These are phyloP conservation scores for Thielaviopsis euricoi DNA, from an alignment of 2,329 filamentous ascomycete genomes.

Conservation along the genomic window DNA sequence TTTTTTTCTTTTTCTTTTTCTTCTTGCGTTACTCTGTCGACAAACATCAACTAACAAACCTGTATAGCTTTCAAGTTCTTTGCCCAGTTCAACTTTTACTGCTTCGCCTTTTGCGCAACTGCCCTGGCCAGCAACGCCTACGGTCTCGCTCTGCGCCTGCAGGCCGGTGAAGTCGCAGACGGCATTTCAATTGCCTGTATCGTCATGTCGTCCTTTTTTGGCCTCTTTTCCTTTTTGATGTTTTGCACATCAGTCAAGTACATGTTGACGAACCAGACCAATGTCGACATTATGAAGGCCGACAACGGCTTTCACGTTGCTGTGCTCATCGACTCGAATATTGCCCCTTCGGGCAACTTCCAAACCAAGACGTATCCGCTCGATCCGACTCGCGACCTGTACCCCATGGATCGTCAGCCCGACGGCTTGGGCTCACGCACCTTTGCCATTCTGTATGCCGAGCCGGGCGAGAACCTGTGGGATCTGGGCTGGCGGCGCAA, in stretches of 20 bases:
- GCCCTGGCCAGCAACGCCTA: conserved; percentile 47
- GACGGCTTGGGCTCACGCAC: conserved; percentile 39
- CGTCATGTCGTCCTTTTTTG: conserved; percentile 54
- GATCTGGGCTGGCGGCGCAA: conserved; percentile 56
- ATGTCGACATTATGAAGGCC: conserved; percentile 59
- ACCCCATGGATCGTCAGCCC: conserved; percentile 16
- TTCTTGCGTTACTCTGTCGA: not conserved
- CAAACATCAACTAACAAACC: too few species aligned
- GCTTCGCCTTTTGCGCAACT: conserved; percentile 48
- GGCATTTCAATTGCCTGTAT: conserved; percentile 50
- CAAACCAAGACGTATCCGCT: conserved; percentile 44
- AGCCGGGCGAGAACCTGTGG: conserved; percentile 71
- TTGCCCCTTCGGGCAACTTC: conserved; percentile 18
- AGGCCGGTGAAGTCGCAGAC: conserved; percentile 28
- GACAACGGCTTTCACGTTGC: conserved; percentile 56
- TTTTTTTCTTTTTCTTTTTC: conserved; percentile 4
- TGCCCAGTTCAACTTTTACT: conserved; percentile 68
- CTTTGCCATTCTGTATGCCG: conserved; percentile 65
- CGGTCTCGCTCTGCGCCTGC: conserved; percentile 39
- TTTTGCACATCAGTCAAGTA: conserved; percentile 53
- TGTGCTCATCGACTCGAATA: conserved; percentile 37
- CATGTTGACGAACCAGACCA: conserved; percentile 59
- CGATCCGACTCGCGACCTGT: conserved; percentile 9
- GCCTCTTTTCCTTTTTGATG: conserved; percentile 70
- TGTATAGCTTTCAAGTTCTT: conserved; percentile 73